Percentiles rank a stretch among this genome's conserved stretches.
Evolutionary conservation across 1,139 yeast genomes (phyloP).

Genomic region (Williopsis jadinii): DNA sequence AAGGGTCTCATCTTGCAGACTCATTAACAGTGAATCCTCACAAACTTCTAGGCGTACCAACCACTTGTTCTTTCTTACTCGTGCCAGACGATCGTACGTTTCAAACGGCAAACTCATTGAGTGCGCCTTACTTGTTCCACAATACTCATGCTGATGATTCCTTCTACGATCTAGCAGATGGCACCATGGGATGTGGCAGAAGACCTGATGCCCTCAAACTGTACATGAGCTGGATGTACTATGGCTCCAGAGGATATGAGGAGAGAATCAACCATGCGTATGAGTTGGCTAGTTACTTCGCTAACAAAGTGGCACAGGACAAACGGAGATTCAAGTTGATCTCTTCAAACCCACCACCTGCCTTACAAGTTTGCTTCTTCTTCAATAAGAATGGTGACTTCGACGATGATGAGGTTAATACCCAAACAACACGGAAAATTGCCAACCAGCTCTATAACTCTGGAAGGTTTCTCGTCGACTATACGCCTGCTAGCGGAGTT

Average conservation of each 20-base stretch:
- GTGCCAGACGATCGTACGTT: conserved; percentile 62
- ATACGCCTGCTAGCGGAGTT: conserved; percentile 63
- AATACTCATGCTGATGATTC: conserved; percentile 38
- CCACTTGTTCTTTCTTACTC: conserved; percentile 75
- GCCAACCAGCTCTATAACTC: conserved; percentile 53
- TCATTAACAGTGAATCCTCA: conserved; percentile 86
- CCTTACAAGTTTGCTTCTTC: conserved; percentile 81
- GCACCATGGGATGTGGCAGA: conserved; percentile 91
- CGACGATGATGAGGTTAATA: conserved; percentile 33
- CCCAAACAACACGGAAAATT: conserved; percentile 55
- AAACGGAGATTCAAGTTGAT: conserved; percentile 43
- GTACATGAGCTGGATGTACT: conserved; percentile 77
- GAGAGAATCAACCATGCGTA: conserved; percentile 68
- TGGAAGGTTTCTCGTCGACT: conserved; percentile 71
- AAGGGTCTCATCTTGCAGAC: conserved; percentile 62
- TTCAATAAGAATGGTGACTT: conserved; percentile 40
- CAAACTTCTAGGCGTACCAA: conserved; percentile 87
- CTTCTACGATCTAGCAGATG: conserved; percentile 72
- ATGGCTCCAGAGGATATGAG: conserved; percentile 55
- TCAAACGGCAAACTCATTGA: conserved; percentile 66
- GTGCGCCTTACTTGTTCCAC: conserved; percentile 81
- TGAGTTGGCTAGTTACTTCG: conserved; percentile 54
- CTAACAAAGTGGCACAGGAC: conserved; percentile 30
- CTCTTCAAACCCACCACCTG: conserved; percentile 56
- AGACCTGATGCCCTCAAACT: conserved; percentile 77